Evolutionary conservation across 2,329 filamentous ascomycete genomes (phyloP), one percentile per base, ranked within the genome.

Genomic region (Diaporthe sp.): DNA sequence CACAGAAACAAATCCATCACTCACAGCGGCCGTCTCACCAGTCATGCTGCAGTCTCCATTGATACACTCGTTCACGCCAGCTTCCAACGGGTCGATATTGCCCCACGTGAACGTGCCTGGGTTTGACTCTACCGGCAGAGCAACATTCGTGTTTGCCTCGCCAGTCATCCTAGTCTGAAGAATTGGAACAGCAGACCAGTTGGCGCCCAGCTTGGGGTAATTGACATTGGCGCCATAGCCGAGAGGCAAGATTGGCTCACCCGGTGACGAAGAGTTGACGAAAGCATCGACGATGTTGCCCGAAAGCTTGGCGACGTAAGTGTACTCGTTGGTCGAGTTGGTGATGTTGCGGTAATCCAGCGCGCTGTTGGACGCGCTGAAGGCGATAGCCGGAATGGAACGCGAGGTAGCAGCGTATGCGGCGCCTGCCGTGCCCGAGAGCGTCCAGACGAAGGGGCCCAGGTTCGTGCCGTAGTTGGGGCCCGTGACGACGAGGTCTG

Each of bases 391-490:
- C 0, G 89, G 88, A 30, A 90, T 83, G 12, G 84, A 84, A 9
- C 87, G 84, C 70, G 85, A 83, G 1, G 89, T 83, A 3, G 88
- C 87, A 2, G 86, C 84, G 74, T 89, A 89, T 19, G 87, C 86
- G 15, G 87, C 87, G 9, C 87, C 88, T 13, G 86, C 82, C 6
- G 88, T 87, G 2, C 89, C 88, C 0, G 86, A 86, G 1, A 89
- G 77, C 0, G 88, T 89, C 82, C 85, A 89, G 2, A 89, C 82
- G 77, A 90, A 90, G 0, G 87, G 83, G 0, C 89, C 89, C 0
- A 88, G 78, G 77, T 91, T 91, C 28, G 82, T 83, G 5, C 89
- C 89, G 76, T 85, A 89, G 80, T 91, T 91, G 10, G 89, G 89
- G 0, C 90, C 89, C 0, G 87, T 83, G 5, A 91, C 79, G 28